Base-by-base conservation (phyloP, 1,284 basidiomycete genomes). In the Ceratobasidium sp. region DNA sequence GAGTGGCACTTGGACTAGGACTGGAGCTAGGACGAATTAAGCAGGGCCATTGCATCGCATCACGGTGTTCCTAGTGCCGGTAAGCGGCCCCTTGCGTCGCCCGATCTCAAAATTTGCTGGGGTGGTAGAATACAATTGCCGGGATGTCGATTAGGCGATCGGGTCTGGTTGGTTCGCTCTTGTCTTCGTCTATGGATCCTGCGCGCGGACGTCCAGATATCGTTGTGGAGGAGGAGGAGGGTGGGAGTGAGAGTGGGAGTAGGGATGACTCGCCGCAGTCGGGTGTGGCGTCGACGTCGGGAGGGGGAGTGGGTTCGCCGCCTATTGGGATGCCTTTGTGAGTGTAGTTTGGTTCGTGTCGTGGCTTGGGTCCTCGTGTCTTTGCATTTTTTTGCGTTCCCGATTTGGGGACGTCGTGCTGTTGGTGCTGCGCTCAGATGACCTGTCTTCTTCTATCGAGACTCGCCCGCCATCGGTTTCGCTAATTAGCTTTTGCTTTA, bases 341-440 rank as follows among this genome's bases (percentile, higher is more conserved):
- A 69, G 66, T 69, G n/a, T n/a, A n/a, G n/a, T n/a, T n/a, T n/a
- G n/a, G n/a, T n/a, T n/a, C n/a, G n/a, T n/a, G n/a, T n/a, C n/a
- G n/a, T n/a, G n/a, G n/a, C n/a, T n/a, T n/a, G n/a, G n/a, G n/a
- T 2, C n/a, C 19, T 57, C 54, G 54, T 29, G 36, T 41, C 11
- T 11, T 41, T 11, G 36, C 11, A 41, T 41, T 11, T 41, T n/a
- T 11, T 41, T 41, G 36, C 36, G 36, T 41, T n/a, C 36, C 36
- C 36, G 59, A 62, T 62, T 45, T 62, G n/a, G 59, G 22, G n/a
- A n/a, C n/a, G n/a, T n/a, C n/a, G n/a, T n/a, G 62, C 45, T 29
- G 48, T 64, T 33, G 47, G n/a, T n/a, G 4, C 14, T 4, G n/a
- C 50, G 44, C 62, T 64, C 62, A 64, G 62, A 64, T 64, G 62